Evolutionary conservation across 129 eudicot genomes (phyloP), one percentile per base, ranked within the genome.

Genomic region (Centaurea solstitialis): DNA sequence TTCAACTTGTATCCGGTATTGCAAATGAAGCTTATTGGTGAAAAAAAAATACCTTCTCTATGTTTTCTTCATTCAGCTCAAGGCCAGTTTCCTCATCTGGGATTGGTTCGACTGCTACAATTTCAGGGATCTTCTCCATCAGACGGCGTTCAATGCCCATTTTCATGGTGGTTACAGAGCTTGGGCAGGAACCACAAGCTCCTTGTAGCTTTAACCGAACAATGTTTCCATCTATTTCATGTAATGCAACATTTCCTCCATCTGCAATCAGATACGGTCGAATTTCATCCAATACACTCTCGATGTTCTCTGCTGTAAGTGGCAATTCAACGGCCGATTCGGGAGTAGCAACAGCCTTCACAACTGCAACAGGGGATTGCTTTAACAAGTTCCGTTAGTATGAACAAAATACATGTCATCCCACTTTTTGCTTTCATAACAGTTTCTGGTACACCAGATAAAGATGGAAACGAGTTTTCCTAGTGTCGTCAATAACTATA

Each of bases 141-240:
- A 95, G 78, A 39, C 98, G 97, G 30, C 98, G 88, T 76, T 95
- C 99, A 67, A 95, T 92, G 5, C 99, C 99, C 88, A 95, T 18
- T 85, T 92, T 95, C 99, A 95, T 95, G 9, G 99, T 95, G 39
- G 87, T 87, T 35, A 86, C 87, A 75, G 99, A 86, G 70, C 99
- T 95, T 20, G 99, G 99, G 76, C 99, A 95, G 40, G 99, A 95
- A 62, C 99, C 99, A 81, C 99, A 95, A 38, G 99, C 99, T 75
- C 99, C 99, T 86, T 95, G 99, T 26, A 95, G 83, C 81, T 92
- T 95, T 86, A 95, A 82, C 41, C 88, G 90, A 13, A 95, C 97
- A 76, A 95, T 82, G 77, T 88, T 87, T 22, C 97, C 99, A 79
- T 92, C 98, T 33, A 95, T 92, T 82, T 95, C 99, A 79, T 95